A percentile compares a stretch with the other conserved stretches of the same genome.
Conservation (phyloP, 768 basidiomycete species). For the Tephrocybe sp. region DNA sequence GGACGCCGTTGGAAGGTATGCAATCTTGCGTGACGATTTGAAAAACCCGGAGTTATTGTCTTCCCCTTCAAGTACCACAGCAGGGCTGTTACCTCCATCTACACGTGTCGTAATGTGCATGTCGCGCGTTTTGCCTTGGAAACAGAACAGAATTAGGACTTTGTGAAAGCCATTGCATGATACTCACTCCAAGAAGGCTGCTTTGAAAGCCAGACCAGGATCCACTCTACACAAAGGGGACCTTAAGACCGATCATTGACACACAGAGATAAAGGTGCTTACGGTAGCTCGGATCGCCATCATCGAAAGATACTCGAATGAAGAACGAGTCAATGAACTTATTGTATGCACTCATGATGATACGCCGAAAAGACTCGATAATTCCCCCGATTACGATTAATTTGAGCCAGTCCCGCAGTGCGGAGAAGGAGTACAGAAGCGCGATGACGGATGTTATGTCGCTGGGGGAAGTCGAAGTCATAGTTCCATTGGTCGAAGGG, state of each 20-base stretch:
- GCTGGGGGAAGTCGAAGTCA: slow-evolving; percentile 6
- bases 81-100: slow-evolving; percentile 22
- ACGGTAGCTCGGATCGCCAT: slow-evolving; percentile 31
- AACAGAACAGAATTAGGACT: neutral
- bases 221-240: slow-evolving; percentile 41
- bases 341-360: slow-evolving; percentile 32
- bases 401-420: slow-evolving; percentile 49
- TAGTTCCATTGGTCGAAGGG: neutral
- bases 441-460: slow-evolving; percentile 14
- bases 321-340: slow-evolving; percentile 41
- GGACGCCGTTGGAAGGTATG: slow-evolving; percentile 30
- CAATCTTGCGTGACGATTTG: slow-evolving; percentile 21
- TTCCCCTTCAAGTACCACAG: slow-evolving; percentile 25
- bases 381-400: slow-evolving; percentile 50
- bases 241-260: neutral
- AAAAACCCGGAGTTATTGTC: slow-evolving; percentile 16
- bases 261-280: neutral
- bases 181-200: slow-evolving; percentile 52
- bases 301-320: slow-evolving; percentile 49
- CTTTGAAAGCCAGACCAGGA: slow-evolving; percentile 56
- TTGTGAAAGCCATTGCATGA: neutral
- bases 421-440: slow-evolving; percentile 34
- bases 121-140: slow-evolving; percentile 37
- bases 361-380: slow-evolving; percentile 46
- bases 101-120: slow-evolving; percentile 43